Conservation (phyloP, 2,329 filamentous ascomycete species). For the Pseudocercospora fijiensis region DNA sequence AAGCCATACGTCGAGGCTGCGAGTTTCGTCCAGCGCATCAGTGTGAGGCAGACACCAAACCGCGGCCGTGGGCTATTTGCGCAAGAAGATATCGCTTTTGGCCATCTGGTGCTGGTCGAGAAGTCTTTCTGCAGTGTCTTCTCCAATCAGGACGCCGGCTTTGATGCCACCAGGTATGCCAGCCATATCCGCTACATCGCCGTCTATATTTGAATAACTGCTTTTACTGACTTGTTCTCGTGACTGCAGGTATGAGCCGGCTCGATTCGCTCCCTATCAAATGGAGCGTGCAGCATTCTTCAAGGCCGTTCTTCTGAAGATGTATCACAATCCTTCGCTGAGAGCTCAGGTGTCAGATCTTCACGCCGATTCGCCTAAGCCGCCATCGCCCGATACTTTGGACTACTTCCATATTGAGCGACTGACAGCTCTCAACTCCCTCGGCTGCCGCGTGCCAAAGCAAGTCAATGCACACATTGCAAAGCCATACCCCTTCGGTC, state of each 20-base stretch:
- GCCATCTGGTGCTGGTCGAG: slow-evolving; percentile 14
- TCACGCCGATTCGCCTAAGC: not conserved
- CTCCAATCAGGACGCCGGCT: slow-evolving; percentile 7
- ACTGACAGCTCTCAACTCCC: not conserved
- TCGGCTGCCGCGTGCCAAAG: not conserved
- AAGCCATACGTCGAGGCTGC: not conserved
- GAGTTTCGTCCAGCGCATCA: not conserved
- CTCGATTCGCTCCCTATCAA: not conserved
- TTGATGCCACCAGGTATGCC: not conserved
- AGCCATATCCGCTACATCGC: not conserved
- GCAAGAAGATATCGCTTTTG: slow-evolving; percentile 6
- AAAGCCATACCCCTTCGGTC: not conserved
- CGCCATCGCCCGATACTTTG: not conserved
- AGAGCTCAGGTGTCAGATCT: not conserved
- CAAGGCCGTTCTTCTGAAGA: not conserved
- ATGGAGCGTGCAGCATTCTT: not conserved
- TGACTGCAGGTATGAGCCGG: not conserved
- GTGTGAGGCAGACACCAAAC: not conserved
- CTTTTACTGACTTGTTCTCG: not conserved
- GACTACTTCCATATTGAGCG: slow-evolving; percentile 1
- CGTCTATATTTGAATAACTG: not conserved
- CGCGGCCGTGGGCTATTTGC: slow-evolving; percentile 17
- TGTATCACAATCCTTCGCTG: not conserved
- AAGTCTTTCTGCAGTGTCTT: slow-evolving; percentile 28
- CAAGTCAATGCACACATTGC: not conserved